Conservation (phyloP, 2,329 filamentous ascomycete species). For the Paecilomyces formosus region DNA sequence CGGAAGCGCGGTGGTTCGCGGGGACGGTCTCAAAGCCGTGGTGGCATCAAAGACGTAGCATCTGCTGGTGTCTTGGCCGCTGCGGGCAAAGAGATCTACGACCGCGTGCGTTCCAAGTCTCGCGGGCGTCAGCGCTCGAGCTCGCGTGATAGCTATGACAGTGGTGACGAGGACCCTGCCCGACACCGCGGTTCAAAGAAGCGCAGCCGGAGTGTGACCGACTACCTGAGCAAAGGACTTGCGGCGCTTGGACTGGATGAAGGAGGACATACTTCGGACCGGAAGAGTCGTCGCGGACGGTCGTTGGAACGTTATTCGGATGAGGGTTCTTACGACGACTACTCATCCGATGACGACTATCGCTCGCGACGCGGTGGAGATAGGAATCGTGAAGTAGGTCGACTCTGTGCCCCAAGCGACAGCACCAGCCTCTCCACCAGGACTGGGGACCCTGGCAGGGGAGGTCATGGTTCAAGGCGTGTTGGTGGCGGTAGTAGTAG, state of each 20-base stretch:
- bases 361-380: constrained; percentile 21
- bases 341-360: constrained; percentile 30
- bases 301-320: constrained; percentile 24
- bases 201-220: constrained; percentile 40
- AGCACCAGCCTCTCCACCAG: constrained; percentile 16
- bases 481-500: constrained; percentile 8
- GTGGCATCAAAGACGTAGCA: constrained; percentile 35
- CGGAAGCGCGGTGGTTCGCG: constrained; percentile 44
- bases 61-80: constrained; percentile 39
- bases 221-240: constrained; percentile 38
- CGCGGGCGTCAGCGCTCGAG: constrained; percentile 34
- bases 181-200: constrained; percentile 35
- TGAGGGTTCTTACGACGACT: constrained; percentile 34
- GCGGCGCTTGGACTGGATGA: constrained; percentile 37
- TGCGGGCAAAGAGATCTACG: constrained; percentile 40
- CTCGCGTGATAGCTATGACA: constrained; percentile 49
- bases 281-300: constrained; percentile 21
- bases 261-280: constrained; percentile 18
- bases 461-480: constrained; percentile 3
- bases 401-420: constrained; percentile 19
- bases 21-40: constrained; percentile 36
- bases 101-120: constrained; percentile 37
- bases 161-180: constrained; percentile 38
- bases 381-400: constrained; percentile 39
- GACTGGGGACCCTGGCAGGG: constrained; percentile 12